Evolutionary conservation across 768 basidiomycete species (phyloP).

Genomic region (Clavulina sp.): DNA sequence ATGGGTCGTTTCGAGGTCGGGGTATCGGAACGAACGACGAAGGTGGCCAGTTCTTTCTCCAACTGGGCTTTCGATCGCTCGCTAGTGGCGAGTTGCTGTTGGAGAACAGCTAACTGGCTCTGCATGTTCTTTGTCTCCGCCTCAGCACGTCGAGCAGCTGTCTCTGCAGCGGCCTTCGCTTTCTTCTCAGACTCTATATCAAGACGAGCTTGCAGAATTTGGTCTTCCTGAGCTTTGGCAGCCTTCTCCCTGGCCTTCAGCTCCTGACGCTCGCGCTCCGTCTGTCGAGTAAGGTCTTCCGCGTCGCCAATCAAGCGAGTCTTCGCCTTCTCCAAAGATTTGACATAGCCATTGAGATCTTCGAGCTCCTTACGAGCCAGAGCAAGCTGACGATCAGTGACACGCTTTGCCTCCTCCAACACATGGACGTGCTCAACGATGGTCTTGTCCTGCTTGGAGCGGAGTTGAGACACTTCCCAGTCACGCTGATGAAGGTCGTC

Average conservation of each 20-base stretch:
- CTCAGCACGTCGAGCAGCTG: slow-evolving; percentile 41
- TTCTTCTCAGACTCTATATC: slow-evolving; percentile 52
- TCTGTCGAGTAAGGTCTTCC: slow-evolving; percentile 64
- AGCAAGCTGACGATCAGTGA: slow-evolving; percentile 78
- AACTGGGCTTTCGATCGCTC: slow-evolving; percentile 48
- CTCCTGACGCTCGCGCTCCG: slow-evolving; percentile 49
- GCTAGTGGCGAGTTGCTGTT: slow-evolving; percentile 32
- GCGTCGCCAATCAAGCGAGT: slow-evolving; percentile 54
- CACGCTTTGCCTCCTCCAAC: slow-evolving; percentile 83
- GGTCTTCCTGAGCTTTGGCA: slow-evolving; percentile 42
- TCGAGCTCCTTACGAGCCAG: slow-evolving; percentile 66
- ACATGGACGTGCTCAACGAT: slow-evolving; percentile 97
- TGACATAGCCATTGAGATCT: slow-evolving; percentile 56
- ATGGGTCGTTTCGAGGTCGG: slow-evolving; percentile 41
- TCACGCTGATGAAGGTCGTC: slow-evolving; percentile 65
- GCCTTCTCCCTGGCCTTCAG: slow-evolving; percentile 54
- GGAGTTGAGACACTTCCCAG: slow-evolving; percentile 72
- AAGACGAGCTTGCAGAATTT: slow-evolving; percentile 33
- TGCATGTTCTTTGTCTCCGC: slow-evolving; percentile 38
- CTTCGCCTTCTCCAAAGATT: slow-evolving; percentile 75
- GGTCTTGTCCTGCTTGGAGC: slow-evolving; percentile 86
- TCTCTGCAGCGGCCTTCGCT: slow-evolving; percentile 46
- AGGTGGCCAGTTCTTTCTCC: slow-evolving; percentile 45
- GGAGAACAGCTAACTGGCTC: slow-evolving; percentile 38
- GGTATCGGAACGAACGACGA: slow-evolving; percentile 42